phyloP scores from a whole-genome alignment of 2,329 filamentous ascomycete species.

The Westerdykella aurantiaca region DNA sequence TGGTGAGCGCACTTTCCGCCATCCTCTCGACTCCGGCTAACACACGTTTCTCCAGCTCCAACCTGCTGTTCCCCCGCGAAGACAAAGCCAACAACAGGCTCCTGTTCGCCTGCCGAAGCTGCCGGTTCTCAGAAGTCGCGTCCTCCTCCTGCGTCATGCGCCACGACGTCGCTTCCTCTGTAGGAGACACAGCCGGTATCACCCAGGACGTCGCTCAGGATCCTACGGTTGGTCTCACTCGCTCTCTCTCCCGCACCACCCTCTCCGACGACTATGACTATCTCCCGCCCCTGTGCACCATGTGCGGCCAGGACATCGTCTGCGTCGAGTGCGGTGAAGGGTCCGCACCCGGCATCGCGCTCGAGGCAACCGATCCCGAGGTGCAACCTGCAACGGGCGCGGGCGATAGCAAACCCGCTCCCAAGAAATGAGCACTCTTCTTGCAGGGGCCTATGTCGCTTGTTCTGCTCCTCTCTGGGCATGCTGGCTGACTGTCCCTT shows the following conservation, averaged over 20 bases:
- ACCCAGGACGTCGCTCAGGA: slow-evolving; percentile 96
- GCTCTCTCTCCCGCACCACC: slow-evolving; percentile 25
- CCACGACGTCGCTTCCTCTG: slow-evolving; percentile 84
- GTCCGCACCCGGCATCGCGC: slow-evolving; percentile 39
- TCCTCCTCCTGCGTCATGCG: slow-evolving; percentile 90
- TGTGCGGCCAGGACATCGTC: slow-evolving; percentile 54
- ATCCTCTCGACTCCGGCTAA: slow-evolving; percentile 6
- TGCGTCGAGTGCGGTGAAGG: slow-evolving; percentile 49
- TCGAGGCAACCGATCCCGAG: slow-evolving; percentile 40
- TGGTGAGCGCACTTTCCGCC: slow-evolving; percentile 51
- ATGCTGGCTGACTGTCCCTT: slow-evolving; percentile 32
- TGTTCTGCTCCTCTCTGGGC: slow-evolving; percentile 31
- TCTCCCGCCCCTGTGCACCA: slow-evolving; percentile 48
- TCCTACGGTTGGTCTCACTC: slow-evolving; percentile 81
- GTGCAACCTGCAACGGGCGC: slow-evolving; percentile 17
- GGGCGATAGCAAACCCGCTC: slow-evolving; percentile 27
- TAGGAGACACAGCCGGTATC: slow-evolving; percentile 92
- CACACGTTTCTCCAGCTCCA: slow-evolving; percentile 59
- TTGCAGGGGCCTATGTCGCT: slow-evolving; percentile 26
- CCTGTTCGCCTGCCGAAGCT: slow-evolving; percentile 93
- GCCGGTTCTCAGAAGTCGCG: slow-evolving; percentile 82
- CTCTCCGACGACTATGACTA: slow-evolving; percentile 14
- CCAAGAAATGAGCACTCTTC: slow-evolving; percentile 25
- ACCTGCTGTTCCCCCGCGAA: slow-evolving; percentile 97
- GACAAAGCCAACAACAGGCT: slow-evolving; percentile 77